These are phyloP conservation scores for Epichloe hybrida DNA, from an alignment of 2,329 filamentous ascomycete genomes.

Conservation along the genomic window DNA sequence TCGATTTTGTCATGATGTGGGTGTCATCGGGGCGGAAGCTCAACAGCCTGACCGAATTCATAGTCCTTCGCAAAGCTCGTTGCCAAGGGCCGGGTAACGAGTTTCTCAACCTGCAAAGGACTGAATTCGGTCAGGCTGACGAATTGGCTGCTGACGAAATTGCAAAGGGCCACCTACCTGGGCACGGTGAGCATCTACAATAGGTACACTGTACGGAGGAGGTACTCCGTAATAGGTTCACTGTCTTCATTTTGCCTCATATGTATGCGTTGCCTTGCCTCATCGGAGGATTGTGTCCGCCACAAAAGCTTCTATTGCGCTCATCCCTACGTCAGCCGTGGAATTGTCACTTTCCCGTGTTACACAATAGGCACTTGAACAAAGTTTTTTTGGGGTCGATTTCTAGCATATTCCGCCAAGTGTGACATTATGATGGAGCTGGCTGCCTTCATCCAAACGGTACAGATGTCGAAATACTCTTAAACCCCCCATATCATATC, in stretches of 20 bases:
- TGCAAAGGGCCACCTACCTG: too few relatives aligned
- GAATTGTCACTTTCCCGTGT: not conserved
- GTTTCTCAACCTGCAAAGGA: too few relatives aligned
- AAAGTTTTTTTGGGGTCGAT: not conserved
- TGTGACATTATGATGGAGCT: not conserved
- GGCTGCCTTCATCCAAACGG: not conserved
- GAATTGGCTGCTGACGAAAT: too few relatives aligned
- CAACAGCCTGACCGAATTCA: too few relatives aligned
- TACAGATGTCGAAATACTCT: too few relatives aligned
- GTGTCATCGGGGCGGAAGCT: too few relatives aligned
- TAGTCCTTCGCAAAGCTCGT: too few relatives aligned
- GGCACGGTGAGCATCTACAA: not conserved
- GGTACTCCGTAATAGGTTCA: not conserved
- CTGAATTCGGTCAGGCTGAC: too few relatives aligned
- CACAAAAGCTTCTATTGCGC: not conserved
- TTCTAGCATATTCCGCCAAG: not conserved
- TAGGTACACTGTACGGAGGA: not conserved
- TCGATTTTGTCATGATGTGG: too few relatives aligned
- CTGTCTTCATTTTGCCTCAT: not conserved
- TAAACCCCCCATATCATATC: too few relatives aligned
- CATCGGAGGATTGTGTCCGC: slow-evolving; percentile 1
- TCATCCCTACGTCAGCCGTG: slow-evolving; percentile 3
- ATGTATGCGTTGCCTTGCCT: too few relatives aligned
- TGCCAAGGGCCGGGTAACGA: too few relatives aligned
- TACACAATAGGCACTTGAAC: not conserved